Percentiles rank a stretch among this genome's conserved stretches.
Conservation (phyloP, 768 basidiomycete genomes). For the Rhizopogon roseolus region DNA sequence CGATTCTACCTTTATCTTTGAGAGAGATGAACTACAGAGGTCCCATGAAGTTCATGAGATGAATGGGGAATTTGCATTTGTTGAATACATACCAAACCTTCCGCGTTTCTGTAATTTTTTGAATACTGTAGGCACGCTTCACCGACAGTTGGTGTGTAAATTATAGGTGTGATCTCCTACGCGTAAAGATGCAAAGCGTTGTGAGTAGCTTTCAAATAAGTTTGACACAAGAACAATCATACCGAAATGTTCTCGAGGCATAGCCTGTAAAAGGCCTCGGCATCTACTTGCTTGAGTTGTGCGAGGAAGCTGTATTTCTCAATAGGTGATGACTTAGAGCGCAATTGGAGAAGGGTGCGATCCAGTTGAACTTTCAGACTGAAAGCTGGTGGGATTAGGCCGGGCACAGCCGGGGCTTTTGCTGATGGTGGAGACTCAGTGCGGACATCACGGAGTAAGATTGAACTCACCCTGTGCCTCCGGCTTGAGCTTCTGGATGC, state of each 20-base stretch:
- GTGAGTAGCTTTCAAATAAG: background rate
- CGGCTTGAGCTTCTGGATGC: slow-evolving; percentile 65
- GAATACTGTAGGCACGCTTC: slow-evolving; percentile 86
- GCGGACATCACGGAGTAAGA: background rate
- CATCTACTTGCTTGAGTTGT: slow-evolving; percentile 68
- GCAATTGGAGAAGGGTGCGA: slow-evolving; percentile 66
- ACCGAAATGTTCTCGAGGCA: slow-evolving; percentile 68
- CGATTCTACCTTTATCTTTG: slow-evolving; percentile 79
- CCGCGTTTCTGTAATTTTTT: slow-evolving; percentile 69
- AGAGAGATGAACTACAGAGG: slow-evolving; percentile 64
- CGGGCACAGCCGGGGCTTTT: slow-evolving; percentile 40
- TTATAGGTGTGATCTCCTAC: slow-evolving; percentile 65
- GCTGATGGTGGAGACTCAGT: slow-evolving; percentile 24
- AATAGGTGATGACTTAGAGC: slow-evolving; percentile 66
- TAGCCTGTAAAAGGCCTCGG: slow-evolving; percentile 72
- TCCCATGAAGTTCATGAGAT: slow-evolving; percentile 10
- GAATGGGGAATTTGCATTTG: background rate
- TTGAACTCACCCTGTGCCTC: slow-evolving; percentile 43
- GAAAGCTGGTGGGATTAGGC: slow-evolving; percentile 58
- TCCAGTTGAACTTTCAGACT: slow-evolving; percentile 46
- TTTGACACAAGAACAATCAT: slow-evolving; percentile 20
- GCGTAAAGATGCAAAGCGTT: background rate
- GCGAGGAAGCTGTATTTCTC: slow-evolving; percentile 87
- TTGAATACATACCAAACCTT: slow-evolving; percentile 52
- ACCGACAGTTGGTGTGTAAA: slow-evolving; percentile 91